These are phyloP conservation scores for Exophiala alcalophila DNA, from an alignment of 2,329 filamentous ascomycete genomes.

Conservation along the genomic window DNA sequence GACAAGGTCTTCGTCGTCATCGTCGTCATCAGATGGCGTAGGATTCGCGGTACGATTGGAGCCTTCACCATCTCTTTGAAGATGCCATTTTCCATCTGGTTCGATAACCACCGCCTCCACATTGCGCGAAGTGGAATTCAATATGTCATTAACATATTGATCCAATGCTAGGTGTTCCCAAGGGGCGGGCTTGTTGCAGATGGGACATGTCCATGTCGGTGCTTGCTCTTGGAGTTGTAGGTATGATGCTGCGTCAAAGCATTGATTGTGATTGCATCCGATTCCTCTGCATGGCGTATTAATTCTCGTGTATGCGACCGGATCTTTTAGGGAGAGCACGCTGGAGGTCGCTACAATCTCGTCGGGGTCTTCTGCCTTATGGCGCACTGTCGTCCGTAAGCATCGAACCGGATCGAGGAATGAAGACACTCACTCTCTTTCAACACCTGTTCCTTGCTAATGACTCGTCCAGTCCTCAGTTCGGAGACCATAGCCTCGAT, in stretches of 20 bases:
- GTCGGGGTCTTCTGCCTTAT: slow-evolving; percentile 79
- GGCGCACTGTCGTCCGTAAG: slow-evolving; percentile 60
- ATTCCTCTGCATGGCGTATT: slow-evolving; percentile 74
- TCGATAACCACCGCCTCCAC: slow-evolving; percentile 87
- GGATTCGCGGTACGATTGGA: slow-evolving; percentile 40
- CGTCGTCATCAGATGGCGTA: slow-evolving; percentile 37
- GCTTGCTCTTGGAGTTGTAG: slow-evolving; percentile 93
- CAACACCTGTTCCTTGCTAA: slow-evolving; percentile 73
- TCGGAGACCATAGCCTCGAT: slow-evolving; percentile 68
- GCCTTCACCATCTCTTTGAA: slow-evolving; percentile 18
- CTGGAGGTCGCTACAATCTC: slow-evolving; percentile 78
- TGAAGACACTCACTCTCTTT: slow-evolving; percentile 62
- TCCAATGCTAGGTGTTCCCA: slow-evolving; percentile 85
- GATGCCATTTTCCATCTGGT: slow-evolving; percentile 73
- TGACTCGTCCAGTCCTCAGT: slow-evolving; percentile 66
- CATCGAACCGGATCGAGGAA: slow-evolving; percentile 9
- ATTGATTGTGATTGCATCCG: slow-evolving; percentile 84
- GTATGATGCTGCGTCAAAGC: slow-evolving; percentile 91
- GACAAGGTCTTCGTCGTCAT: slow-evolving; percentile 51
- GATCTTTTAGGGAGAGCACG: slow-evolving; percentile 88
- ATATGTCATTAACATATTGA: slow-evolving; percentile 85
- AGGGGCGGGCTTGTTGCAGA: slow-evolving; percentile 79
- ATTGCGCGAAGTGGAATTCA: slow-evolving; percentile 66
- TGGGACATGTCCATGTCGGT: slow-evolving; percentile 92
- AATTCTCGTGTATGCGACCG: slow-evolving; percentile 81